Conservation (phyloP, 139 green algal species). For the Chlamydomonas eustigma region DNA sequence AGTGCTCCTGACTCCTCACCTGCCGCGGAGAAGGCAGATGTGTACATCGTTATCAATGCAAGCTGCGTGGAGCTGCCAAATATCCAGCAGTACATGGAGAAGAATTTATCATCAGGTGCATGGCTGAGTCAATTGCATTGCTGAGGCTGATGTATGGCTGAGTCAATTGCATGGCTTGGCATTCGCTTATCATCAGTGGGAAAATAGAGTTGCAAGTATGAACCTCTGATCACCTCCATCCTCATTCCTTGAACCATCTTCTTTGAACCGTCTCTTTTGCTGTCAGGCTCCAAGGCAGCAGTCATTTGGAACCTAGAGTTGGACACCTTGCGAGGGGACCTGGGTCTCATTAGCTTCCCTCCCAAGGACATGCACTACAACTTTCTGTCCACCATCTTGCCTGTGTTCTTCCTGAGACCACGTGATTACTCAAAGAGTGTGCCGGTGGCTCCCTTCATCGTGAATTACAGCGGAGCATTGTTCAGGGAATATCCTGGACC, state of each 20-base stretch:
- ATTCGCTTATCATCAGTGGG: too few relatives aligned
- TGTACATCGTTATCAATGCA: conserved; percentile 85
- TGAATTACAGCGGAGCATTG: conserved; percentile 87
- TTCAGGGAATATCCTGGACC: conserved; percentile 89
- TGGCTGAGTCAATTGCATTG: too few relatives aligned
- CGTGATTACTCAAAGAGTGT: conserved; percentile 66
- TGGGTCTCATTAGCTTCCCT: conserved; percentile 82
- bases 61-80: conserved; percentile 74
- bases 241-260: too few relatives aligned
- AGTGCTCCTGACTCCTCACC: conserved; percentile 25
- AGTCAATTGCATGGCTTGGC: too few relatives aligned
- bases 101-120: conserved; percentile 1
- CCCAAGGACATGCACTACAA: conserved; percentile 56
- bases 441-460: conserved; percentile 75
- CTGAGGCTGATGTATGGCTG: too few relatives aligned
- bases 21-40: conserved; percentile 57
- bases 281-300: conserved; percentile 31
- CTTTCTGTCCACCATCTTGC: conserved; percentile 75
- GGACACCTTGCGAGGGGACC: conserved; percentile 86
- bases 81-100: conserved; percentile 28
- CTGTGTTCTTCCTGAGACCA: conserved; percentile 83
- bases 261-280: background rate
- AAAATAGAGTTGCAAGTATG: too few relatives aligned
- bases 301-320: conserved; percentile 94
- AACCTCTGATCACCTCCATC: too few relatives aligned